Base-by-base conservation (phyloP, 78 protist genomes). In the Planoprotostelium fungivorum region DNA sequence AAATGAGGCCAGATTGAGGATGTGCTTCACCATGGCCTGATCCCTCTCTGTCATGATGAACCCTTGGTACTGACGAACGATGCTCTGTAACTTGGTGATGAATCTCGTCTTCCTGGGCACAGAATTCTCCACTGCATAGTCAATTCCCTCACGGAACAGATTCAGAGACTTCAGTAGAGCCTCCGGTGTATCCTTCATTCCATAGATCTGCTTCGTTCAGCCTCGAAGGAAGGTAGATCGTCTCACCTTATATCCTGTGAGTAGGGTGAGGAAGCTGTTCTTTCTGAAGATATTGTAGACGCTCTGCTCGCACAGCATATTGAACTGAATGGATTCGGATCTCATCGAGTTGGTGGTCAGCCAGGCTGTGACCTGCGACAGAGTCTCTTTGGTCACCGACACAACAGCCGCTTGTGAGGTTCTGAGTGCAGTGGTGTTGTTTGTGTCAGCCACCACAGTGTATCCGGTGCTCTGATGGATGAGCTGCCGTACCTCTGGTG, bases 261-360 rank as follows among this genome's bases (percentile, higher is more conserved):
- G 23, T 23, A 91, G 88, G 23, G 85, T 38, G 35, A 0, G 28
- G 38, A 91, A 83, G 37, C 84, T 83, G 31, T 29, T 36, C 86
- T 88, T 91, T n/a, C 94, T 63, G 85, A 86, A 91, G 38, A 73
- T 38, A 38, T 88, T 91, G 34, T 0, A 29, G 51, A 91, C 83
- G 51, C 84, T 90, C 88, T 93, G 95, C 28, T 28, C 29, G 39
- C 93, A n/a, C 84, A 91, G 85, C 89, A 84, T 88, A 31, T 34
- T 35, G 84, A 23, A 31, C 87, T 94, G 96, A 85, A 91, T 34
- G 28, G 38, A 0, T 28, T 89, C 93, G 23, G 29, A 0, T 1
- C 91, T 36, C 92, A 86, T 63, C 38, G 90, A 51, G 89, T 89
- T 91, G 84, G 39, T 5, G n/a, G 91, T 29, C 85, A 91, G 94